Evolutionary conservation across 495 filamentous ascomycete genomes (phyloP).

Genomic region (Aspergillus hancockii): DNA sequence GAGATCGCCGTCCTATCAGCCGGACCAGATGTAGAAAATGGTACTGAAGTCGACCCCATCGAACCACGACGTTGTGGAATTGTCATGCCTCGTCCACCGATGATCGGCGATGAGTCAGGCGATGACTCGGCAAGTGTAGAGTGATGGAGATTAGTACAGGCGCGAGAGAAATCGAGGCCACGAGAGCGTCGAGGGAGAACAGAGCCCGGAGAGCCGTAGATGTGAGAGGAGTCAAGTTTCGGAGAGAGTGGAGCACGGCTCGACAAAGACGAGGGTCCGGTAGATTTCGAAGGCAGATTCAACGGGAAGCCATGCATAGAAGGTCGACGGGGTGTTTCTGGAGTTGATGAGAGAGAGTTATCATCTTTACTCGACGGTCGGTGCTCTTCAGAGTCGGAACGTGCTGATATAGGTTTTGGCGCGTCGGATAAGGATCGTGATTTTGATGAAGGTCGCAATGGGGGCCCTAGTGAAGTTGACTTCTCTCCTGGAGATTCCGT

Average conservation of each 20-base stretch:
- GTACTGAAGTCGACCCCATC: constrained; percentile 40
- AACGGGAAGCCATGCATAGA: constrained; percentile 68
- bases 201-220: constrained; percentile 80
- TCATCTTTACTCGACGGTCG: constrained; percentile 73
- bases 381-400: constrained; percentile 29
- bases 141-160: constrained; percentile 93
- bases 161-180: constrained; percentile 88
- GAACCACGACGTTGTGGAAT: constrained; percentile 67
- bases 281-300: constrained; percentile 65
- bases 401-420: constrained; percentile 33
- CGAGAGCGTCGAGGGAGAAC: constrained; percentile 83
- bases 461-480: constrained; percentile 19
- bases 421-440: constrained; percentile 49
- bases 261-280: constrained; percentile 55
- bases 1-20: constrained; percentile 73
- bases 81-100: constrained; percentile 73
- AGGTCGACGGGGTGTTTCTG: constrained; percentile 66
- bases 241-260: constrained; percentile 77
- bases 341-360: constrained; percentile 59
- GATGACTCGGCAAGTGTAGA: constrained; percentile 88
- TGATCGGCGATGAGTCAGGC: constrained; percentile 93
- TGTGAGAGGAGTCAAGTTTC: constrained; percentile 78
- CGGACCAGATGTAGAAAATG: constrained; percentile 42
- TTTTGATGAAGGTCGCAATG: constrained; percentile 35
- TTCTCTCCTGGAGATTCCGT: constrained; percentile 15